Base-by-base conservation (phyloP, 495 filamentous ascomycete species). In the Podospora didyma region DNA sequence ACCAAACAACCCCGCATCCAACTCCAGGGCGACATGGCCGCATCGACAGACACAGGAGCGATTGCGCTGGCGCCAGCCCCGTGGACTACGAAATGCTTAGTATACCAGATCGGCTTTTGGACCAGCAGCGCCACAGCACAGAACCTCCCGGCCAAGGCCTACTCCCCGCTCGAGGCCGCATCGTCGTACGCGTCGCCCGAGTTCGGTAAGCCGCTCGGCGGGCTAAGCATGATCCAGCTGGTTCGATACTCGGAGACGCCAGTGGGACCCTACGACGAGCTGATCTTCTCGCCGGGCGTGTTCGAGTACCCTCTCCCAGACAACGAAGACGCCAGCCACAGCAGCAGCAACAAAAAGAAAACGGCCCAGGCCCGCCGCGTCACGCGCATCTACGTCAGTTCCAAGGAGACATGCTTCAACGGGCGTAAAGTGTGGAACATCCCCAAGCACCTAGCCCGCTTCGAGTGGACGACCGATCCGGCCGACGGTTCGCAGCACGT, bases 371-470 rank as follows among this genome's bases (percentile, higher is more conserved):
- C 34, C 46, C 31, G 61, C 50, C 50, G 75, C 24, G 69, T 78
- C 51, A 75, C 72, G 2, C 66, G 75, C 7, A 78, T 82, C n/a
- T 82, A 78, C 57, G 78, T 82, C 46, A 76, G 69, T 48, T 73
- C 77, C 57, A 68, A 75, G 51, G 62, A 76, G 22, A 80, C 74
- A 2, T 72, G 68, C 37, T 78, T 68, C 60, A 80, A 81, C 59
- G 78, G 79, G 44, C 50, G 73, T 50, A 66, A 59, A 71, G 76
- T 78, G 54, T 81, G 77, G 77, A 81, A 80, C 63, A 75, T 79
- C 41, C 77, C 79, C 10, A 81, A 81, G 61, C 79, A 80, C 62
- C 69, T 82, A 16, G 80, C 78, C 21, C 69, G 69, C 35, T 81
- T 82, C 63, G 62, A 66, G 20, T 83, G 77, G 69, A 72, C 65